Conservation (phyloP, 1,139 yeast genomes). For the Meyerozyma sp. region DNA sequence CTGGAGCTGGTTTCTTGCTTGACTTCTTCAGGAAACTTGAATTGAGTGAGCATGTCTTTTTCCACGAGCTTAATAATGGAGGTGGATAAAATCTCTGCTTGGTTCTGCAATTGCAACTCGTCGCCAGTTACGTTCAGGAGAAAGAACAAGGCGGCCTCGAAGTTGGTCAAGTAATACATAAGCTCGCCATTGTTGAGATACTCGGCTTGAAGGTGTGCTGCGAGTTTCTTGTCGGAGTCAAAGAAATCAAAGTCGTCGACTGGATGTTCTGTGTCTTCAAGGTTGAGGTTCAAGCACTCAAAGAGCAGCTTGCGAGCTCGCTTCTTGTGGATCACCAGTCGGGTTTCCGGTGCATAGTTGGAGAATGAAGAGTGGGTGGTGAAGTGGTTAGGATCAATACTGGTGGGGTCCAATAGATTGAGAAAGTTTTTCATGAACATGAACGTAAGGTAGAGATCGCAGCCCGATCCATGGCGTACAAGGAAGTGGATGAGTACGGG, state of each 20-base stretch:
- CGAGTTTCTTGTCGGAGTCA: constrained; percentile 25
- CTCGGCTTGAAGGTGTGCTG: constrained; percentile 21
- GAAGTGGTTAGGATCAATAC: constrained; percentile 16
- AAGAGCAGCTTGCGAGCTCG: constrained; percentile 12
- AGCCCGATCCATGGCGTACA: constrained; percentile 18
- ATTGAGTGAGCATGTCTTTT: not conserved
- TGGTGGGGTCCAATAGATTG: constrained; percentile 29
- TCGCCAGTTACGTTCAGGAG: constrained; percentile 32
- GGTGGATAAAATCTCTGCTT: not conserved
- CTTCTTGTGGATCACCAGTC: constrained; percentile 1
- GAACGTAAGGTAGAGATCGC: constrained; percentile 33
- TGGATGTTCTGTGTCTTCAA: constrained; percentile 7
- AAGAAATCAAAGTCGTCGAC: constrained; percentile 17
- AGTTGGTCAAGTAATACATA: constrained; percentile 36
- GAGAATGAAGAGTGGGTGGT: constrained; percentile 8
- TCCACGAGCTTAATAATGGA: constrained; percentile 4
- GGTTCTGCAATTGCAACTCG: constrained; percentile 18
- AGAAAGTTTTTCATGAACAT: constrained; percentile 33
- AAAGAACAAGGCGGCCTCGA: constrained; percentile 38
- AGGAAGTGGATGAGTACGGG: constrained; percentile 36
- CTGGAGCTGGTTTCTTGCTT: not conserved
- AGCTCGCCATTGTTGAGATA: constrained; percentile 37
- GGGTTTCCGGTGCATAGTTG: constrained; percentile 17
- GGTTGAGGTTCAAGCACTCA: constrained; percentile 29
- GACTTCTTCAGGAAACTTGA: not conserved